Evolutionary conservation across 257 asterid species (phyloP).

Genomic region (Parsonsia alboflavescens): DNA sequence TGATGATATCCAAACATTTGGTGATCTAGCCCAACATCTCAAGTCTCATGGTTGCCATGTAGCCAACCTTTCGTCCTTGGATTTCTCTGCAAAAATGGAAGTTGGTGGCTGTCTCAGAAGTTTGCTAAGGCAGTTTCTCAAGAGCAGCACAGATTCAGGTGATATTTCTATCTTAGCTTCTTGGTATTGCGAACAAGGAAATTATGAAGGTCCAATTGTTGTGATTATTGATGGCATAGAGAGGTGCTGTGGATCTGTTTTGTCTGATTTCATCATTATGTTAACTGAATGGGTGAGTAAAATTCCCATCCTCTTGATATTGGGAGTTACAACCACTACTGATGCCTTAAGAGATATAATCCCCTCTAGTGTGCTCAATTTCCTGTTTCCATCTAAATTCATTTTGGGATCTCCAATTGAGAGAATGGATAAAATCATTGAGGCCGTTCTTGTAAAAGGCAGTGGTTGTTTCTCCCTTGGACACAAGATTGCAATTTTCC

Average conservation of each 20-base stretch:
- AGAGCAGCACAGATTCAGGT: constrained; percentile 56
- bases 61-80: constrained; percentile 71
- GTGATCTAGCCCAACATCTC: constrained; percentile 63
- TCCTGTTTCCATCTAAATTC: constrained; percentile 55
- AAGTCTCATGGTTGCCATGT: constrained; percentile 61
- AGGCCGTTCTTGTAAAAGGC: constrained; percentile 58
- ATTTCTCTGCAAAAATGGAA: constrained; percentile 69
- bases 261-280: constrained; percentile 73
- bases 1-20: constrained; percentile 74
- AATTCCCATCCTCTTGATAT: constrained; percentile 65
- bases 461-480: constrained; percentile 62
- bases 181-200: constrained; percentile 69
- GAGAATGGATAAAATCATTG: constrained; percentile 78
- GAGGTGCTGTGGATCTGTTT: constrained; percentile 73
- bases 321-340: constrained; percentile 82
- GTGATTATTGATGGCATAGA: constrained; percentile 77
- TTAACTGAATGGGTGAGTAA: constrained; percentile 90
- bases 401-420: constrained; percentile 67
- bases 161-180: constrained; percentile 80
- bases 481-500: constrained; percentile 54
- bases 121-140: constrained; percentile 62
- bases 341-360: constrained; percentile 58
- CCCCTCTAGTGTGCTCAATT: constrained; percentile 51
- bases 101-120: constrained; percentile 79
- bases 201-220: constrained; percentile 58